A percentile compares a stretch with the other conserved stretches of the same genome.
Evolutionary conservation across 2,329 filamentous ascomycete species (phyloP).

Genomic region (Colletotrichum sansevieriae): DNA sequence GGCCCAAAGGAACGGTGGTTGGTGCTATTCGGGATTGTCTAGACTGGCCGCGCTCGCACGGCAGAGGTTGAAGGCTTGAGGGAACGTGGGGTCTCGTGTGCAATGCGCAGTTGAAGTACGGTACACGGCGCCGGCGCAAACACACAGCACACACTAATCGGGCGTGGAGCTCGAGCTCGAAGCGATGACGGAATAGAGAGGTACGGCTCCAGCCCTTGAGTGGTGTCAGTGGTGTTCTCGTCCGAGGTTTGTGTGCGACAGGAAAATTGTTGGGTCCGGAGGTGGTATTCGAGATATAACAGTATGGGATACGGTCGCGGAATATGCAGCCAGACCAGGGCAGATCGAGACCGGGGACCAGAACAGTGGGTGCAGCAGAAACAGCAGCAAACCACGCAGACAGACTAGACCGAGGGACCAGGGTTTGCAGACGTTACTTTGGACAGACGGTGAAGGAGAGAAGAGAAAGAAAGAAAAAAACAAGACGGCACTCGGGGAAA

Average conservation of each 20-base stretch:
- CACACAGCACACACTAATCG: slow-evolving; percentile 20
- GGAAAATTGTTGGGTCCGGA: slow-evolving; percentile 21
- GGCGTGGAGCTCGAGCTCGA: slow-evolving; percentile 36
- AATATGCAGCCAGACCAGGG: slow-evolving; percentile 40
- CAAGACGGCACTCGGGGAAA: slow-evolving; percentile 8
- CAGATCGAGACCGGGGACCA: slow-evolving; percentile 34
- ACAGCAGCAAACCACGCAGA: slow-evolving; percentile 19
- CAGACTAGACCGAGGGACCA: slow-evolving; percentile 3
- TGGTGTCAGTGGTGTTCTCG: slow-evolving; percentile 29
- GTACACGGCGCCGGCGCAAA: slow-evolving; percentile 31
- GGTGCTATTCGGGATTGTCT: slow-evolving; percentile 8
- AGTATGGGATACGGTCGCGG: slow-evolving; percentile 33
- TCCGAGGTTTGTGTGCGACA: slow-evolving; percentile 32
- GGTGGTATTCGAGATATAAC: slow-evolving; percentile 39
- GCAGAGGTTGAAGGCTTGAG: slow-evolving; percentile 23
- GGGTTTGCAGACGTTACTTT: slow-evolving; percentile 19
- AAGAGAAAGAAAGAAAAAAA: slow-evolving; percentile 31
- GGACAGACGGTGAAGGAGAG: slow-evolving; percentile 31
- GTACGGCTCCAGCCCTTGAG: slow-evolving; percentile 39
- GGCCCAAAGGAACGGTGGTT: slow-evolving; percentile 2
- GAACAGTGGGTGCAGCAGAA: slow-evolving; percentile 33
- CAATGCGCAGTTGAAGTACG: slow-evolving; percentile 30
- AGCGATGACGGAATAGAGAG: slow-evolving; percentile 25
- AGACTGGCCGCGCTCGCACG: slow-evolving; percentile 28
- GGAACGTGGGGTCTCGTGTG: slow-evolving; percentile 26